Base-by-base conservation (phyloP, 179 eudicot species). In the Corrigiola litoralis region DNA sequence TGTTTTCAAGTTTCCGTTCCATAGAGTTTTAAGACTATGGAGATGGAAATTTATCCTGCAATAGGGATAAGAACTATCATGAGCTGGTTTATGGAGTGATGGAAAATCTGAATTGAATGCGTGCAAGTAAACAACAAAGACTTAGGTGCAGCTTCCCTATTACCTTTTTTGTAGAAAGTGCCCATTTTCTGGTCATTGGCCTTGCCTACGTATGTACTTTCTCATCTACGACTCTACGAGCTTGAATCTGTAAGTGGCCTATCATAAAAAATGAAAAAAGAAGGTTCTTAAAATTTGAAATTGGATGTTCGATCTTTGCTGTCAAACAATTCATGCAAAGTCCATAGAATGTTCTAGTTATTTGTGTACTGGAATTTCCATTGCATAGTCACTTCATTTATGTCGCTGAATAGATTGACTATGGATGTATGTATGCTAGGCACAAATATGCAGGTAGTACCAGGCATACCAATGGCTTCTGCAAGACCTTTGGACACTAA, bases 391-490 rank as follows among this genome's bases (percentile, higher is more conserved):
- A 47, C 44, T 25, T 48, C 2, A 40, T 32, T 47, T 53, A 27
- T 49, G 16, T 28, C 42, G 31, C 66, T 74, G 17, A 69, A 31
- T 40, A 64, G 61, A 72, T 67, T 65, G 38, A 40, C 70, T 54
- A 61, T 65, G 54, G 73, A 65, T 67, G 58, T 61, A 11, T 13
- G 11, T 29, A 68, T 52, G 63, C 46, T 71, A 75, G 79, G 72
- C 40, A 42, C 64, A 8, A 51, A 47, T 51, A 46, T 42, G 65
- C 76, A 71, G 69, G 62, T n/a, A 44, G 76, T 80, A 50, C 78
- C 77, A 31, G 78, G 80, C 58, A 61, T 75, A 59, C 69, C 81
- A 49, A 38, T 70, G 69, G 72, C 73, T 24, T 61, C 72, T 33
- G 51, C 55, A 18, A 50, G 23, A 40, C 49, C 72, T 27, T 28